These are phyloP conservation scores for Tanacetum coccineum DNA, from an alignment of 129 eudicot species.

Conservation along the genomic window DNA sequence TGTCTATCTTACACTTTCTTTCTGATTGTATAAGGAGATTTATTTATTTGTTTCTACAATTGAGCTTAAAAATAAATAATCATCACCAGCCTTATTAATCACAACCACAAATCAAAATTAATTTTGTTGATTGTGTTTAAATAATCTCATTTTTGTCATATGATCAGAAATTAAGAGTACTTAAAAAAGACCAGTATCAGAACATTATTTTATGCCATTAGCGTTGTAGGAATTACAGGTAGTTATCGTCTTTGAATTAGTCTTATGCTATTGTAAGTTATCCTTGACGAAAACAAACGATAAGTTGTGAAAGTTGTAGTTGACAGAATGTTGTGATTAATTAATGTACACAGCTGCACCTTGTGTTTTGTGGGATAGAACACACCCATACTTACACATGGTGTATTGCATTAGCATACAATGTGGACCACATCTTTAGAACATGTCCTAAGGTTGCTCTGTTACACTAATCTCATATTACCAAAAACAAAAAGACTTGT, in stretches of 20 bases:
- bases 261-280: background rate
- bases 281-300: background rate
- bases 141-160: background rate
- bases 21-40: background rate
- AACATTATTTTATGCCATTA: background rate
- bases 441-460: background rate
- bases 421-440: background rate
- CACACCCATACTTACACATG: background rate
- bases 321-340: background rate
- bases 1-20: background rate
- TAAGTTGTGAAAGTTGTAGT: background rate
- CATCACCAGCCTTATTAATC: no score
- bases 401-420: background rate
- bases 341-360: slow-evolving; percentile 1
- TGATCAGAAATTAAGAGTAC: background rate
- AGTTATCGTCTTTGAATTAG: background rate
- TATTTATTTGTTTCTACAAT: background rate
- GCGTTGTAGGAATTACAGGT: background rate
- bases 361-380: background rate
- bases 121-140: no score
- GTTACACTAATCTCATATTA: background rate
- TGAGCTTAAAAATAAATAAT: no score
- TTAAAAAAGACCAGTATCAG: background rate
- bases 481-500: background rate
- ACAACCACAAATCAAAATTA: no score